phyloP scores from a whole-genome alignment of 2,329 filamentous ascomycete genomes.

The Colletotrichum tamarilloi region DNA sequence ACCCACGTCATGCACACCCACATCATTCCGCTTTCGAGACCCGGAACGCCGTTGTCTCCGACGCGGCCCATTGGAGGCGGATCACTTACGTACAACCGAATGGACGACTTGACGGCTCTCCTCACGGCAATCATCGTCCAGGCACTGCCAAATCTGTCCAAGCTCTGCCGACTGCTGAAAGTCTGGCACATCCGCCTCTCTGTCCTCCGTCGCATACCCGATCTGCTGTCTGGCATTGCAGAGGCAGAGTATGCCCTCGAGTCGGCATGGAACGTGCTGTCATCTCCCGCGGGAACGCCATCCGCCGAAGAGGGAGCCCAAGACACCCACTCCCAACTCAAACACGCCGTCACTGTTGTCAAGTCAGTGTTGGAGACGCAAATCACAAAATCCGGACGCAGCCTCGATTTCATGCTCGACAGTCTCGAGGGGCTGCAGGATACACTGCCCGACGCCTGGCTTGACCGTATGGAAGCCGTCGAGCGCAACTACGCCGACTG shows the following conservation, averaged over 20 bases:
- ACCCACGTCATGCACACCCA: slow-evolving; percentile 86
- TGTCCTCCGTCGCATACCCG: slow-evolving; percentile 79
- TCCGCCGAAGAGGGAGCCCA: background rate
- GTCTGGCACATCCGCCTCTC: slow-evolving; percentile 82
- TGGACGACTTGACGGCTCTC: slow-evolving; percentile 91
- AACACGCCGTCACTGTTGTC: slow-evolving; percentile 66
- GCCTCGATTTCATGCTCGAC: slow-evolving; percentile 88
- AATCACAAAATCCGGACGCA: slow-evolving; percentile 75
- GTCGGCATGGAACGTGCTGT: slow-evolving; percentile 74
- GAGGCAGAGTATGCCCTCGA: slow-evolving; percentile 73
- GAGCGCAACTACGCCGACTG: slow-evolving; percentile 84
- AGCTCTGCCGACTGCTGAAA: slow-evolving; percentile 77
- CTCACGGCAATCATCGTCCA: slow-evolving; percentile 94
- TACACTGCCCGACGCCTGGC: slow-evolving; percentile 86
- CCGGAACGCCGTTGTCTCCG: slow-evolving; percentile 58
- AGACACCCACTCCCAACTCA: slow-evolving; percentile 40
- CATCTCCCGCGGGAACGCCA: slow-evolving; percentile 36
- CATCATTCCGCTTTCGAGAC: slow-evolving; percentile 70
- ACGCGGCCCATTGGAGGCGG: slow-evolving; percentile 51
- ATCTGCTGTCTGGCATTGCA: slow-evolving; percentile 73
- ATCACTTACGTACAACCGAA: slow-evolving; percentile 69
- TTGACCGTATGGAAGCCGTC: slow-evolving; percentile 84
- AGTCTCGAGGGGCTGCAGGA: slow-evolving; percentile 85
- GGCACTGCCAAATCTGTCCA: slow-evolving; percentile 83
- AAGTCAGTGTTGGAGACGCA: slow-evolving; percentile 73